These are phyloP conservation scores for Fragaria vesca DNA, from an alignment of 306 rosid genomes.

Conservation along the genomic window DNA sequence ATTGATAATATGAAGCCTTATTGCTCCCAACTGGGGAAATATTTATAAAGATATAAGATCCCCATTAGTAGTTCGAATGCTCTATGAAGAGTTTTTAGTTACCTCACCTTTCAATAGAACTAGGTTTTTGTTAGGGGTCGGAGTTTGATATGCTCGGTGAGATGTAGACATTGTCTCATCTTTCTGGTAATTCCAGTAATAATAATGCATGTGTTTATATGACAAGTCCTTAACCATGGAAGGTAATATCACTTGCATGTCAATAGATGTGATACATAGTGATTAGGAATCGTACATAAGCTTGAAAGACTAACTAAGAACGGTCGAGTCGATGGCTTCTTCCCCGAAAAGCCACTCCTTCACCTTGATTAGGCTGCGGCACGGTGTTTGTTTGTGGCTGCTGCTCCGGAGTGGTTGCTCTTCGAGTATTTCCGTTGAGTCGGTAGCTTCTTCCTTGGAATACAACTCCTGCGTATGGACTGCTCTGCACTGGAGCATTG, in stretches of 20 bases:
- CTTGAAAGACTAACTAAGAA: not conserved
- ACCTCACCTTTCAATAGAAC: not conserved
- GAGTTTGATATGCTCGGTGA: not conserved
- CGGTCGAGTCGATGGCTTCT: constrained; percentile 40
- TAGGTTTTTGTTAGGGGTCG: not conserved
- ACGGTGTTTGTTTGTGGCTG: constrained; percentile 17
- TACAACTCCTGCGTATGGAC: constrained; percentile 53
- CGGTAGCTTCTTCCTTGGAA: constrained; percentile 65
- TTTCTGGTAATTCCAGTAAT: not conserved
- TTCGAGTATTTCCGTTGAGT: constrained; percentile 38
- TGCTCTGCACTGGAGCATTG: constrained; percentile 60
- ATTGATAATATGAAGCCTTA: no score
- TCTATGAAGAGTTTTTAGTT: no score
- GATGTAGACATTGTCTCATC: not conserved
- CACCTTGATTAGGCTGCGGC: constrained; percentile 24
- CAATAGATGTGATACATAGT: not conserved
- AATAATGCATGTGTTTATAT: not conserved
- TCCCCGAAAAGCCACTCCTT: constrained; percentile 47
- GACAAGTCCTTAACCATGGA: not conserved
- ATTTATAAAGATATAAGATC: no score
- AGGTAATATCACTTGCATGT: not conserved
- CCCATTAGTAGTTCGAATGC: no score
- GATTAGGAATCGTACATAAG: not conserved
- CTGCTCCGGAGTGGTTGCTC: constrained; percentile 23
- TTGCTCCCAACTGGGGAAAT: no score